Percentiles rank a stretch among this genome's conserved stretches.
These are phyloP conservation scores for Botrytis aclada DNA, from an alignment of 2,329 filamentous ascomycete genomes.

Conservation along the genomic window DNA sequence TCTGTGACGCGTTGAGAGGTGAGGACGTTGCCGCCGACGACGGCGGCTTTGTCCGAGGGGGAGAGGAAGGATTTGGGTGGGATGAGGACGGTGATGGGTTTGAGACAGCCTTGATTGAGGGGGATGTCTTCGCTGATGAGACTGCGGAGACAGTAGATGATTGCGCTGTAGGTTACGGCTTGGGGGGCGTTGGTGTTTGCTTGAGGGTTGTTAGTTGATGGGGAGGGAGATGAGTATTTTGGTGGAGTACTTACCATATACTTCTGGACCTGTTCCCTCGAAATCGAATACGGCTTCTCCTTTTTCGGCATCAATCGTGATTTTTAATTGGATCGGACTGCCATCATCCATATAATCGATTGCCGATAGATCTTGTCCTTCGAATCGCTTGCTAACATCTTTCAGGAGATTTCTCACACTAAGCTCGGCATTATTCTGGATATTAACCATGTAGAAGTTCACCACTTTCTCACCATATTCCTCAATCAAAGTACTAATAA, in stretches of 20 bases:
- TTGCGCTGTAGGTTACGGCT: constrained; percentile 78
- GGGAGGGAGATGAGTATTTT: neutral
- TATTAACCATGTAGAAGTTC: constrained; percentile 78
- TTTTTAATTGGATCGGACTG: constrained; percentile 69
- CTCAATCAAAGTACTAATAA: constrained; percentile 70
- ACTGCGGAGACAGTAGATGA: constrained; percentile 81
- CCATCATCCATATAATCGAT: constrained; percentile 87
- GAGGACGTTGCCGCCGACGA: constrained; percentile 79
- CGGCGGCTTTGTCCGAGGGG: constrained; percentile 72
- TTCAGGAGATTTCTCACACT: constrained; percentile 73
- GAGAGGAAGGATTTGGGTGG: constrained; percentile 70
- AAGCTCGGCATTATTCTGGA: constrained; percentile 75
- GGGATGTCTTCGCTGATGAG: constrained; percentile 80
- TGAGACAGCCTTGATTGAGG: constrained; percentile 80
- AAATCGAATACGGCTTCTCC: constrained; percentile 80
- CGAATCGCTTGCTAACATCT: constrained; percentile 64
- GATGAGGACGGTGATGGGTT: constrained; percentile 71
- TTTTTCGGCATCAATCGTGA: constrained; percentile 70
- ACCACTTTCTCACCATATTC: constrained; percentile 78
- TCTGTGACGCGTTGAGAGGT: constrained; percentile 80
- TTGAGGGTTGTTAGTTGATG: constrained; percentile 27
- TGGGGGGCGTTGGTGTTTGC: constrained; percentile 77
- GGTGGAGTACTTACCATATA: constrained; percentile 55
- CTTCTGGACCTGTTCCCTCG: constrained; percentile 72
- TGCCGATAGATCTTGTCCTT: constrained; percentile 67